phyloP scores from a whole-genome alignment of 345 rosid genomes.

The Corymbia maculata region DNA sequence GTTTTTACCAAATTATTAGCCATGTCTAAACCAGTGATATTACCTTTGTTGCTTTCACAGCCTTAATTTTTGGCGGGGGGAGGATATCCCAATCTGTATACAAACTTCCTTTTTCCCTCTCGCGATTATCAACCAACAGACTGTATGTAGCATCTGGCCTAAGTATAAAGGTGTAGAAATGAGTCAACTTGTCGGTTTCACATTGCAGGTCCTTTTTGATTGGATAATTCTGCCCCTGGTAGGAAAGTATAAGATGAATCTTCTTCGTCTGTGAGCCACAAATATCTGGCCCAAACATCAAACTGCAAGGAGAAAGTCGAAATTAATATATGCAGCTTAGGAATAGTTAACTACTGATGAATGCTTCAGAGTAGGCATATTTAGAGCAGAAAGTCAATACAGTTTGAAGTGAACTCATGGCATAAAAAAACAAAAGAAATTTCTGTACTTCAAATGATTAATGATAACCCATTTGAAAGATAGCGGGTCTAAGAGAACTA shows the following conservation, averaged over 20 bases:
- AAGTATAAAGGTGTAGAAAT: conserved; percentile 91
- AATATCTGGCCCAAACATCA: conserved; percentile 98
- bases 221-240: conserved; percentile 95
- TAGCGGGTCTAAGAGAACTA: not conserved
- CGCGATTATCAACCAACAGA: conserved; percentile 71
- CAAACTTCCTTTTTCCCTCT: conserved; percentile 88
- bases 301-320: conserved; percentile 28
- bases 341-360: not conserved
- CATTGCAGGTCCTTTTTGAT: conserved; percentile 84
- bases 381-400: not conserved
- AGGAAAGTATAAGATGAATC: conserved; percentile 79
- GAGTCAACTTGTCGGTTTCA: conserved; percentile 85
- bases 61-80: conserved; percentile 80
- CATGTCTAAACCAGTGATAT: not conserved
- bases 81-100: conserved; percentile 94
- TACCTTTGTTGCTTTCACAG: conserved; percentile 76
- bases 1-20: not conserved
- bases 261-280: conserved; percentile 90
- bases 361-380: not conserved
- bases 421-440: not conserved
- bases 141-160: conserved; percentile 90
- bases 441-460: not conserved
- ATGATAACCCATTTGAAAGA: not conserved
- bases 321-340: not conserved
- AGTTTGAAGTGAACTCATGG: not conserved